phyloP scores from a whole-genome alignment of 768 basidiomycete species.

The Strobilomyces confusus region DNA sequence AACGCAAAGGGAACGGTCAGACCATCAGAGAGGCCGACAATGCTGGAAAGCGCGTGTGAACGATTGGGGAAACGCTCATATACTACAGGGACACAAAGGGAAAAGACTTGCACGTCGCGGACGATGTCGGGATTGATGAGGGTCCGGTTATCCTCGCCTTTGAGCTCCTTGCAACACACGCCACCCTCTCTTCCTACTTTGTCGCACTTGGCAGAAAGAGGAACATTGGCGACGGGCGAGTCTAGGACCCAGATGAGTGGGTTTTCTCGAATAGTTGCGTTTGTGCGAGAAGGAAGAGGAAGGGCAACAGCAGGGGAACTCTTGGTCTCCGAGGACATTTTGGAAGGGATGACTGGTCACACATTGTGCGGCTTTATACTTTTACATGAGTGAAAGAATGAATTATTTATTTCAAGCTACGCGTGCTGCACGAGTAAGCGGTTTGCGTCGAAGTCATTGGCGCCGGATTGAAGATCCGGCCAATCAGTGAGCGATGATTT shows the following conservation, averaged over 20 bases:
- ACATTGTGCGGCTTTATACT: slow-evolving; percentile 6
- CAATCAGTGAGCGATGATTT: slow-evolving; percentile 17
- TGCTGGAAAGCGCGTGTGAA: slow-evolving; percentile 37
- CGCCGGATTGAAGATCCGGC: background rate
- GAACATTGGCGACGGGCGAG: slow-evolving; percentile 37
- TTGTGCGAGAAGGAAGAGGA: slow-evolving; percentile 17
- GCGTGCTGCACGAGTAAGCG: background rate
- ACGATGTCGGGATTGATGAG: slow-evolving; percentile 85
- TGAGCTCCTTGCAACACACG: slow-evolving; percentile 87
- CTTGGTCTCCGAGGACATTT: slow-evolving; percentile 20
- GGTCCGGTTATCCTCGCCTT: slow-evolving; percentile 70
- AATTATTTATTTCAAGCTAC: background rate
- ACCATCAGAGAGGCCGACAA: slow-evolving; percentile 89
- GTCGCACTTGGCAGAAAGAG: slow-evolving; percentile 57
- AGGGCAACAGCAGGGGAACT: slow-evolving; percentile 14
- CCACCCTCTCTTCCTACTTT: slow-evolving; percentile 52
- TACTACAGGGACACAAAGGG: background rate
- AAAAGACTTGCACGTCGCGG: slow-evolving; percentile 70
- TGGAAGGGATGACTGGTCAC: background rate
- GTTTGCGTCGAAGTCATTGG: background rate
- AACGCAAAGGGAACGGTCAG: slow-evolving; percentile 91
- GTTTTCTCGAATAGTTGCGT: slow-evolving; percentile 22
- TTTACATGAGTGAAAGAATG: background rate
- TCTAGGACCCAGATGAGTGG: slow-evolving; percentile 68
- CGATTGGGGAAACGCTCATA: background rate